Percentiles rank a stretch among this genome's conserved stretches.
These are phyloP conservation scores for Entophlyctis helioformis DNA, from an alignment of 192 early-diverging fungal genomes.

Conservation along the genomic window DNA sequence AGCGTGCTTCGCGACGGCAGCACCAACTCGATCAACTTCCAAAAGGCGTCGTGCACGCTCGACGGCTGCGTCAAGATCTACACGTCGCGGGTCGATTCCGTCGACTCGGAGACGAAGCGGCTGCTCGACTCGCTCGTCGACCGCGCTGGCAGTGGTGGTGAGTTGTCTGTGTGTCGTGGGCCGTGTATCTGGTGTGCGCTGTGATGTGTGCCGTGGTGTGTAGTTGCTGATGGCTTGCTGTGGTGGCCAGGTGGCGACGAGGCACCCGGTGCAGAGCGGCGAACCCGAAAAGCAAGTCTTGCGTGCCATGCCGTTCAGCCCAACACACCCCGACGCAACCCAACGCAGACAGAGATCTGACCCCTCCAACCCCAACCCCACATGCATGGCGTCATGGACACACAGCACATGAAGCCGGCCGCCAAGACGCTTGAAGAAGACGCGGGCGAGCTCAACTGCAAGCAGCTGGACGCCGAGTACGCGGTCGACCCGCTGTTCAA, in stretches of 20 bases:
- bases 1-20: slow-evolving; percentile 80
- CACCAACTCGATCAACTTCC: slow-evolving; percentile 98
- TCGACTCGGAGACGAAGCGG: slow-evolving; percentile 82
- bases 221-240: too few relatives aligned
- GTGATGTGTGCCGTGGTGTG: too few relatives aligned
- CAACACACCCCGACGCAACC: too few relatives aligned
- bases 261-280: too few relatives aligned
- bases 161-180: background rate
- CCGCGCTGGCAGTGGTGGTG: slow-evolving; percentile 13
- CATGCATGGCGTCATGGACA: too few relatives aligned
- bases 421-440: slow-evolving; percentile 71
- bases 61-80: slow-evolving; percentile 98
- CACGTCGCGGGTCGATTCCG: slow-evolving; percentile 91
- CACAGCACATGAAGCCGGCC: too few relatives aligned
- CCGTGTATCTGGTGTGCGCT: too few relatives aligned
- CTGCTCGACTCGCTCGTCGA: slow-evolving; percentile 79
- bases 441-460: slow-evolving; percentile 60
- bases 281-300: too few relatives aligned
- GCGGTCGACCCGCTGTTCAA: slow-evolving; percentile 90
- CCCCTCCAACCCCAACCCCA: too few relatives aligned
- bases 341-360: too few relatives aligned
- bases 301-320: too few relatives aligned
- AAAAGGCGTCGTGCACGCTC: slow-evolving; percentile 92
- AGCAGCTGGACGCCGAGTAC: slow-evolving; percentile 87
- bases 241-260: too few relatives aligned